phyloP scores from a whole-genome alignment of 1,284 basidiomycete species.

The Cryptococcus floricola region DNA sequence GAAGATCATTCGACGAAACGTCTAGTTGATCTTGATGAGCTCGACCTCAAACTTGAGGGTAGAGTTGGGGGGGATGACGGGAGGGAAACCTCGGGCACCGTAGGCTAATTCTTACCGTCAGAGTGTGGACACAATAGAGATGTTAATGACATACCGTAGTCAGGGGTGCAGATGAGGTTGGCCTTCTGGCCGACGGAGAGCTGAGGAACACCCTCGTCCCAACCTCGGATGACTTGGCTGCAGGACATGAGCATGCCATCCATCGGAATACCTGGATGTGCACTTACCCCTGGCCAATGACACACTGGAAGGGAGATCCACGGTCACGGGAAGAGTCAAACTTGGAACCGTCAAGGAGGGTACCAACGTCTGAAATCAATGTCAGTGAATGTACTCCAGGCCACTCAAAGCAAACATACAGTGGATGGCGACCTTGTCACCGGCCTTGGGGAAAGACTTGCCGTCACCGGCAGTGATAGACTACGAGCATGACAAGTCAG shows the following conservation, averaged over 20 bases:
- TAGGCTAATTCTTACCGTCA: conserved; percentile 18
- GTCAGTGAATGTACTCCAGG: background rate
- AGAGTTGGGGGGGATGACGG: conserved; percentile 72
- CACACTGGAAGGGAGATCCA: conserved; percentile 62
- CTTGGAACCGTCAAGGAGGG: conserved; percentile 49
- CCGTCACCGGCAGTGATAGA: conserved; percentile 47
- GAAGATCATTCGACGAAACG: background rate
- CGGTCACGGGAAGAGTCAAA: conserved; percentile 53
- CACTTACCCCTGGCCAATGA: conserved; percentile 55
- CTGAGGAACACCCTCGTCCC: conserved; percentile 72
- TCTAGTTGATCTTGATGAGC: conserved; percentile 64
- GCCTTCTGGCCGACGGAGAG: conserved; percentile 72
- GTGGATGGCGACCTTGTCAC: conserved; percentile 48
- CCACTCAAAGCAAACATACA: conserved; percentile 27
- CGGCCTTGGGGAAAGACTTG: conserved; percentile 48
- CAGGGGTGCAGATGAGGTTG: conserved; percentile 53
- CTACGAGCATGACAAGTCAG: conserved; percentile 12
- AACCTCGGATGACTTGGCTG: conserved; percentile 55
- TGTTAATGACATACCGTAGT: conserved; percentile 26
- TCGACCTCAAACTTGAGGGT: conserved; percentile 72
- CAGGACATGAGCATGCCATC: background rate
- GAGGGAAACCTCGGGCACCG: conserved; percentile 59
- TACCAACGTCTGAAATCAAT: conserved; percentile 44
- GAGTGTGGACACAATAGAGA: background rate
- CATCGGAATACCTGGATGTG: conserved; percentile 41